A percentile compares a stretch with the other conserved stretches of the same genome.
Evolutionary conservation across 2,329 filamentous ascomycete species (phyloP).

Genomic region (Cladosporium sp.): DNA sequence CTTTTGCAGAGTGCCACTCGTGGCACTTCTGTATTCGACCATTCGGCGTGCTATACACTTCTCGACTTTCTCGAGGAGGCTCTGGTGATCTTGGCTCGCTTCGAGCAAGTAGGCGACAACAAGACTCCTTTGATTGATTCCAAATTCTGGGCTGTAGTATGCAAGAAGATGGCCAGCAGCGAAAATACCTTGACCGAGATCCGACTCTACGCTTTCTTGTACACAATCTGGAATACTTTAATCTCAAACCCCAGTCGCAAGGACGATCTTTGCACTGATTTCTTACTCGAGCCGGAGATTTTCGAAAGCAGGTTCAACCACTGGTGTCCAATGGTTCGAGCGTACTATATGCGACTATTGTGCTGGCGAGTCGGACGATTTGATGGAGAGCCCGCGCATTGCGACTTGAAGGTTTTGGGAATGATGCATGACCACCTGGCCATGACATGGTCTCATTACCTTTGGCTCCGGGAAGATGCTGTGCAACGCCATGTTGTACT

Average conservation of each 20-base stretch:
- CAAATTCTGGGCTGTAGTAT: slow-evolving; percentile 81
- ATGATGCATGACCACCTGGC: slow-evolving; percentile 65
- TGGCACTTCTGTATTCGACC: slow-evolving; percentile 74
- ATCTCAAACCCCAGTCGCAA: slow-evolving; percentile 64
- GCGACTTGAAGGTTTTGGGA: slow-evolving; percentile 55
- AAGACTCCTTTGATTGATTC: slow-evolving; percentile 61
- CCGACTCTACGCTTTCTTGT: slow-evolving; percentile 76
- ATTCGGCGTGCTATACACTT: slow-evolving; percentile 80
- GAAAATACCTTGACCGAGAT: slow-evolving; percentile 90
- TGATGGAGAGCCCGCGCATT: slow-evolving; percentile 56
- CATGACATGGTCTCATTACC: slow-evolving; percentile 72
- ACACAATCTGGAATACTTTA: slow-evolving; percentile 72
- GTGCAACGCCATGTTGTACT: slow-evolving; percentile 53
- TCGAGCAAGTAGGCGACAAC: slow-evolving; percentile 45
- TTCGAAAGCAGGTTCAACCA: slow-evolving; percentile 85
- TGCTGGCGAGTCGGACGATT: slow-evolving; percentile 86
- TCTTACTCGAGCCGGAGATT: slow-evolving; percentile 68
- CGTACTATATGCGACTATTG: slow-evolving; percentile 85
- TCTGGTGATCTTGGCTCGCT: slow-evolving; percentile 62
- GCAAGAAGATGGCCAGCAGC: slow-evolving; percentile 71
- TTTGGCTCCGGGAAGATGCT: slow-evolving; percentile 67
- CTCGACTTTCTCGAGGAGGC: slow-evolving; percentile 87
- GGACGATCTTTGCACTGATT: slow-evolving; percentile 64
- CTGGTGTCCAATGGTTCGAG: slow-evolving; percentile 92
- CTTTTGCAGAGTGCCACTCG: slow-evolving; percentile 71